A percentile compares a stretch with the other conserved stretches of the same genome.
Evolutionary conservation across 2,329 filamentous ascomycete genomes (phyloP).

Genomic region (Penicillium sp.): DNA sequence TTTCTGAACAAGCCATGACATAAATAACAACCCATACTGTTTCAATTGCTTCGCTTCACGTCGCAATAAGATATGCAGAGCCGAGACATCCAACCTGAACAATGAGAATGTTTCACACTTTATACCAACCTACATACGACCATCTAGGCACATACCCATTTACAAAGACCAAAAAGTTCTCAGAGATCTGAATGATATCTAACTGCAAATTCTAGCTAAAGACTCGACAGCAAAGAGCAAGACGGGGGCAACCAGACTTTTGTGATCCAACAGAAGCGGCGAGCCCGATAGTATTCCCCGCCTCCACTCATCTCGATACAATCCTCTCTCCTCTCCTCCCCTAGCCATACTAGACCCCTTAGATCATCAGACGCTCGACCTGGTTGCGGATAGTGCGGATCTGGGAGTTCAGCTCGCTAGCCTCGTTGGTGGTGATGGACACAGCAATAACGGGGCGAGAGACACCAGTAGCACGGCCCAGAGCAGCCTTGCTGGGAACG

Average conservation of each 20-base stretch:
- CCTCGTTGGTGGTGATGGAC: constrained; percentile 90
- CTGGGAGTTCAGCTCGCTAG: constrained; percentile 82
- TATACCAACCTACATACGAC: too few species aligned
- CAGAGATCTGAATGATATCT: constrained; percentile 13
- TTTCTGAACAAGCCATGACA: too few species aligned
- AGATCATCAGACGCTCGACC: constrained; percentile 95
- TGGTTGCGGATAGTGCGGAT: constrained; percentile 91
- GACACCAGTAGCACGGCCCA: constrained; percentile 89
- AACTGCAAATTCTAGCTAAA: constrained; percentile 20
- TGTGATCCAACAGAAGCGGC: background rate
- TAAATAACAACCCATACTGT: too few species aligned
- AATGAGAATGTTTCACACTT: too few species aligned
- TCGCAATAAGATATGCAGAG: too few species aligned
- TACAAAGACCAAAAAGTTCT: constrained; percentile 3
- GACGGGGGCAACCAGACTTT: background rate
- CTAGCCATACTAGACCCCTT: constrained; percentile 41
- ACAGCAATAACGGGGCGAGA: constrained; percentile 83
- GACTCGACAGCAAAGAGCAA: constrained; percentile 17
- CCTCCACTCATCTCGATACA: constrained; percentile 1
- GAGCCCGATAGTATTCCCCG: background rate
- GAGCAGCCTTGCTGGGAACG: constrained; percentile 77
- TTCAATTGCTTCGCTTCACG: too few species aligned
- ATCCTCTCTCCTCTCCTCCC: constrained; percentile 2
- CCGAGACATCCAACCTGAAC: too few species aligned
- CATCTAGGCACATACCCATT: background rate